A percentile compares a stretch with the other conserved stretches of the same genome.
phyloP scores from a whole-genome alignment of 2,329 filamentous ascomycete species.

The Cryphonectria nitschkei region DNA sequence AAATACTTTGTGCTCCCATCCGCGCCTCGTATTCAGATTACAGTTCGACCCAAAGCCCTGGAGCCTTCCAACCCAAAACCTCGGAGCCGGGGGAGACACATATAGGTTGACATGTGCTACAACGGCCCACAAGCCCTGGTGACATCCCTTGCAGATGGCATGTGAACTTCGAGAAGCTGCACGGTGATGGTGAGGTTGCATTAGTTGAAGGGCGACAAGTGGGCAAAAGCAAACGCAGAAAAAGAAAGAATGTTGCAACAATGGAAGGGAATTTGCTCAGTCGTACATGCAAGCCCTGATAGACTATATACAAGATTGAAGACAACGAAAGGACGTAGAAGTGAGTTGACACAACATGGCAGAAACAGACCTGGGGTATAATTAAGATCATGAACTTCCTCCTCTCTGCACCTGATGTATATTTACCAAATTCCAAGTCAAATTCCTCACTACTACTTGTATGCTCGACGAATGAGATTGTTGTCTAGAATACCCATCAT shows the following conservation, averaged over 20 bases:
- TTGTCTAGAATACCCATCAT: background rate
- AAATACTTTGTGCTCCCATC: background rate
- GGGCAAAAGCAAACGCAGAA: too few species aligned
- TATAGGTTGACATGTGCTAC: constrained; percentile 1
- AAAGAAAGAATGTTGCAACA: too few species aligned
- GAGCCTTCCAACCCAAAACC: background rate
- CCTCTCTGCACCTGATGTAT: too few species aligned
- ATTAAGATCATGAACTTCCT: too few species aligned
- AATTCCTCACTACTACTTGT: too few species aligned
- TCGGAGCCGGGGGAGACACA: background rate
- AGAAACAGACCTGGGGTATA: too few species aligned
- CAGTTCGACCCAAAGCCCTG: background rate
- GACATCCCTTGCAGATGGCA: background rate
- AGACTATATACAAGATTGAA: too few species aligned
- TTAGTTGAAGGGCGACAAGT: background rate
- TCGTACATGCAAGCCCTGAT: too few species aligned
- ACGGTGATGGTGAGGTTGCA: constrained; percentile 7
- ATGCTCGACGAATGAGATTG: background rate
- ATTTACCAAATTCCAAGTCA: too few species aligned
- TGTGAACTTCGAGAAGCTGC: constrained; percentile 12
- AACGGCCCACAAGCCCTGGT: background rate
- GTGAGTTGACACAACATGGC: too few species aligned
- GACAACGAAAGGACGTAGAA: background rate
- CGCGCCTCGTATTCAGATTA: background rate
- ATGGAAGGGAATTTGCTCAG: too few species aligned